Base-by-base conservation (phyloP, 352 stramenopile genomes). In the Thalassiosira oceanica region DNA sequence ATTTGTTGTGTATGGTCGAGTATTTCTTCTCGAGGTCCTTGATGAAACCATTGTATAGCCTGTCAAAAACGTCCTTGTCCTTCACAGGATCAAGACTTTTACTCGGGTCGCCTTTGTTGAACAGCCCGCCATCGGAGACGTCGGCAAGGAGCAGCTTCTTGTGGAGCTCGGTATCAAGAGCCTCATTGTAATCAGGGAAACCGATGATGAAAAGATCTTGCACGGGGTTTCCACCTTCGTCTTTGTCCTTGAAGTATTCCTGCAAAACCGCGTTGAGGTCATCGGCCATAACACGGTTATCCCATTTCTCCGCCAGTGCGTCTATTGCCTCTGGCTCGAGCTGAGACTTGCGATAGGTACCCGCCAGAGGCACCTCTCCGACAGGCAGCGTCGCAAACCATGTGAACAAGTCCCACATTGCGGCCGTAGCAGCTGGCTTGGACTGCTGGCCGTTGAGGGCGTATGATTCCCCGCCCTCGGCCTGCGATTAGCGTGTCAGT, bases 351-450 rank as follows among this genome's bases (percentile, higher is more conserved):
- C 67, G 56, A 31, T 78, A 78, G 24, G 43, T 27, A n/a, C 66
- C 66, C 10, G 42, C 33, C 10, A 71, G 44, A 11, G 66, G 66
- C 26, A 72, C 31, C 7, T 67, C 45, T 7, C 24, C 37, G 2
- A 72, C 43, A 24, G 44, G 43, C 33, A 77, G 58, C 20, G 48
- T 15, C 11, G 66, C 46, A 21, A 72, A 35, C 66, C 66, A 77
- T 6, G 52, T 29, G 35, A 77, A 72, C 58, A 77, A 61, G 53
- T 77, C 66, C 66, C 66, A 77, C 35, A 71, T 71, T 16, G 35
- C 57, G 39, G 60, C 29, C 10, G 43, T 54, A 16, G 66, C 57
- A 15, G 29, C 27, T 7, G 61, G 43, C 46, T 77, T 77, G 5
- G 66, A 77, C 23, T 71, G 57, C 20, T 41, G 23, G 20, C 66